These are phyloP conservation scores for Cladophialophora carrionii DNA, from an alignment of 2,329 filamentous ascomycete species.

Conservation along the genomic window DNA sequence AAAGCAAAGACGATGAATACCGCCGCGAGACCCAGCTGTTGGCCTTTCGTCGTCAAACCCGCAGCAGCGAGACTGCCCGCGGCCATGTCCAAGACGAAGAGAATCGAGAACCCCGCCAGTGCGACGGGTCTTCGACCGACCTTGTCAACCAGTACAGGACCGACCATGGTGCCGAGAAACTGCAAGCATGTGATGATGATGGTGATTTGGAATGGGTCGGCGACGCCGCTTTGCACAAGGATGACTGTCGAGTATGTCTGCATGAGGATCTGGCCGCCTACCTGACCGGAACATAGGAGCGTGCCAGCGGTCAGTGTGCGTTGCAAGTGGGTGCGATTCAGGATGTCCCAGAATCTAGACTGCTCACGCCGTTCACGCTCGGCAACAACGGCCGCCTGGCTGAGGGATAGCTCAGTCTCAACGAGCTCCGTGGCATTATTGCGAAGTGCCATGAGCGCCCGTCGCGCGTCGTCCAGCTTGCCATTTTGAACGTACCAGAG, in stretches of 20 bases:
- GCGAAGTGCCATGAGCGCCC: slow-evolving; percentile 55
- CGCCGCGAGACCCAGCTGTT: slow-evolving; percentile 41
- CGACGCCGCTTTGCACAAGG: slow-evolving; percentile 43
- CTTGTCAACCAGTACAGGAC: slow-evolving; percentile 44
- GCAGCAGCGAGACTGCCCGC: slow-evolving; percentile 43
- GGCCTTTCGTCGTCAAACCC: slow-evolving; percentile 37
- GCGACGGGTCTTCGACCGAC: slow-evolving; percentile 45
- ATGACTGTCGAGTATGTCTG: slow-evolving; percentile 47
- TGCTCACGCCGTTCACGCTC: slow-evolving; percentile 37
- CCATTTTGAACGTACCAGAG: slow-evolving; percentile 57
- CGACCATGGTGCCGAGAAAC: slow-evolving; percentile 45
- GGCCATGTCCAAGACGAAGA: slow-evolving; percentile 43
- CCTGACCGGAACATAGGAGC: slow-evolving; percentile 45
- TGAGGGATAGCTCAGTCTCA: slow-evolving; percentile 16
- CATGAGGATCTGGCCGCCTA: slow-evolving; percentile 46
- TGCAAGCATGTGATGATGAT: slow-evolving; percentile 45
- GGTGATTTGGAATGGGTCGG: slow-evolving; percentile 44
- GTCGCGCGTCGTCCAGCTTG: slow-evolving; percentile 55
- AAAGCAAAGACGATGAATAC: slow-evolving; percentile 46
- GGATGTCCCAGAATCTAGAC: slow-evolving; percentile 46
- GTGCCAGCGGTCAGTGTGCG: slow-evolving; percentile 45
- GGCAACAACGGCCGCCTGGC: slow-evolving; percentile 37
- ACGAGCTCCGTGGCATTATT: slow-evolving; percentile 17
- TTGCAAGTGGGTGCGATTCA: slow-evolving; percentile 43
- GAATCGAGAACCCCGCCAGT: slow-evolving; percentile 43